Percentiles rank a stretch among this genome's conserved stretches.
These are phyloP conservation scores for Vitis riparia DNA, from an alignment of 164 flowering plant genomes.

Conservation along the genomic window DNA sequence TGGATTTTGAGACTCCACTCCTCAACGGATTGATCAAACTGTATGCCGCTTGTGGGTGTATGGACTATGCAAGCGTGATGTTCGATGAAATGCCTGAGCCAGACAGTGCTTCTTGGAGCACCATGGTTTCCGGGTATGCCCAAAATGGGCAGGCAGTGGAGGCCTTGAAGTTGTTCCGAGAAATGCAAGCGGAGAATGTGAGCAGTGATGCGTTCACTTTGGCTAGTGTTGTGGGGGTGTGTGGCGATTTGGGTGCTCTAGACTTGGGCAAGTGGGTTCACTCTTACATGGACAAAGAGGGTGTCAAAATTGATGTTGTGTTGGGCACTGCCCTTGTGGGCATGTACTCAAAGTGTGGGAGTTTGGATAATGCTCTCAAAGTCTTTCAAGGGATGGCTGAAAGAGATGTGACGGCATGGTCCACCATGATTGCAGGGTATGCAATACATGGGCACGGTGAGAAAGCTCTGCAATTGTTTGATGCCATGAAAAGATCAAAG, in stretches of 20 bases:
- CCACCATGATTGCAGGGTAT: conserved; percentile 23
- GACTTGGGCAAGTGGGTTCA: conserved; percentile 5
- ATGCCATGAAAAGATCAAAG: conserved; percentile 10
- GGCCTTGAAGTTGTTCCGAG: conserved; percentile 21
- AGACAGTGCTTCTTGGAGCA: conserved; percentile 22
- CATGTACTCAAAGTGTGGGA: conserved; percentile 28
- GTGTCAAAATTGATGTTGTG: conserved; percentile 12
- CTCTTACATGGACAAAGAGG: conserved; percentile 15
- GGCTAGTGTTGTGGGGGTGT: conserved; percentile 19
- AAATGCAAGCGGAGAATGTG: conserved; percentile 18
- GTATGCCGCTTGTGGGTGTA: conserved; percentile 7
- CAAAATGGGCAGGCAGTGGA: conserved; percentile 9
- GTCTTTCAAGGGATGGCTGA: conserved; percentile 18
- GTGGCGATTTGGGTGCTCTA: conserved; percentile 26
- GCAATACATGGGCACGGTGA: conserved; percentile 26
- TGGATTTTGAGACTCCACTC: conserved; percentile 13
- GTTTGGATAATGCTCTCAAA: conserved; percentile 13
- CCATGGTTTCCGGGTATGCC: conserved; percentile 25
- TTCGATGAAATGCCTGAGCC: conserved; percentile 24
- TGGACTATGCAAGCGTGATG: conserved; percentile 9
- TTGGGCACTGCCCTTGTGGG: conserved; percentile 23
- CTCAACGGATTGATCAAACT: conserved; percentile 14
- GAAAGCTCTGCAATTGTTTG: conserved; percentile 23
- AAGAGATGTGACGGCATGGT: conserved; percentile 24
- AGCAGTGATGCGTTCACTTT: conserved; percentile 19